Base-by-base conservation (phyloP, 2,329 filamentous ascomycete genomes). In the Cercospora brassicicola region DNA sequence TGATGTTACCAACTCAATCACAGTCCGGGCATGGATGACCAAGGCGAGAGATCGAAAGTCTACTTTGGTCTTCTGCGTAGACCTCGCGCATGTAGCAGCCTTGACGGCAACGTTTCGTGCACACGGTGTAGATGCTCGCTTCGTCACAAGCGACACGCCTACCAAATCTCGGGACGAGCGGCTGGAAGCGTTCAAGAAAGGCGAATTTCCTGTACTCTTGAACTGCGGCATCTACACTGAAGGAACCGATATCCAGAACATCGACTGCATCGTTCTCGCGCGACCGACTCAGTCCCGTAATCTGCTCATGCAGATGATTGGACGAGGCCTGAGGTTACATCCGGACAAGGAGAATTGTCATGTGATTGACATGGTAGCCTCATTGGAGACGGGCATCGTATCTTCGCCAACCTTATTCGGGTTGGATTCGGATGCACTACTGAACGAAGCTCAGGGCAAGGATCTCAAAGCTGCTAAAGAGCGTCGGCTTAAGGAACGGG, bases 141-240 rank as follows among this genome's bases (percentile, higher is more conserved):
- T 89, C 73, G 90, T 99, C n/a, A 97, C 93, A 0, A 89, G 93
- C 18, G 88, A 91, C 28, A 98, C 95, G 0, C 84, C 87, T 8
- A 88, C 87, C 67, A 79, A 86, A n/a, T 84, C 90, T 62, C 87
- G 95, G 55, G 86, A 87, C 61, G 84, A 90, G 61, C 87, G 88
- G 0, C 84, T 99, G 1, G 89, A 92, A 33, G 87, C 87, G 2
- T 99, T 99, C 80, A 91, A 87, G 71, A 85, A 83, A 1, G 87
- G 89, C 7, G 87, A 93, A 53, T 98, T 92, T 70, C 92, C 93
- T 0, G 92, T 99, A 0, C 85, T 99, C 13, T 82, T 99, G 62
- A 99, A 99, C 78, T 98, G 95, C 76, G 94, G 94, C 8, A 91
- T 99, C 48, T 98, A 97, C 76, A 98, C 94, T 0, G 95, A 99